phyloP scores from a whole-genome alignment of 345 rosid genomes.

The Camelina neglecta region DNA sequence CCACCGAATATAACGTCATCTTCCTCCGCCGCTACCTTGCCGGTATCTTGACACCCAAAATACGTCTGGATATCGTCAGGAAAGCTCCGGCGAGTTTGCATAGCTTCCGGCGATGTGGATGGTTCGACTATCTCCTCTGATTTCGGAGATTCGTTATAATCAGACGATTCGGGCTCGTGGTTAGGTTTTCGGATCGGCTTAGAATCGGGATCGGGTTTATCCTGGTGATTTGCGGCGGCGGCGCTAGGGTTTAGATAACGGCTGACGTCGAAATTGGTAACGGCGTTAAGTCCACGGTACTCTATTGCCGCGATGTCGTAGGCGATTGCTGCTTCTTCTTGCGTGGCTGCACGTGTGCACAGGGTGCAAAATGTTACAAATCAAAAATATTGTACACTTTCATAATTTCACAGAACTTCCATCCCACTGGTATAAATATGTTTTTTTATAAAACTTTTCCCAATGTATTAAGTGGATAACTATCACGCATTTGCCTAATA shows the following conservation, averaged over 20 bases:
- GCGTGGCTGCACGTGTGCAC: constrained; percentile 67
- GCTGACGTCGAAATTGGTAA: constrained; percentile 89
- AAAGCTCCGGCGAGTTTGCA: constrained; percentile 57
- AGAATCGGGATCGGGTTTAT: not conserved
- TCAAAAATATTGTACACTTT: not conserved
- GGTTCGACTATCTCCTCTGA: constrained; percentile 72
- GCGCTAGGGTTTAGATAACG: constrained; percentile 50
- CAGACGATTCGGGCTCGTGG: constrained; percentile 12
- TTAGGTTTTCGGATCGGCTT: not conserved
- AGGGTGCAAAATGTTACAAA: not conserved
- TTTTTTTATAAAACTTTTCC: not conserved
- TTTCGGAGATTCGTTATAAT: constrained; percentile 42
- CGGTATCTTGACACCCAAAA: constrained; percentile 66
- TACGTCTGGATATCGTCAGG: constrained; percentile 81
- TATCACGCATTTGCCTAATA: constrained; percentile 18
- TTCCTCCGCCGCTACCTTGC: constrained; percentile 52
- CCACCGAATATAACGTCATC: constrained; percentile 64
- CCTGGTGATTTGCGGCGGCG: constrained; percentile 19
- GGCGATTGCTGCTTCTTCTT: constrained; percentile 95
- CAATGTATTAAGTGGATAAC: not conserved
- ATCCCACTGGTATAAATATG: constrained; percentile 4
- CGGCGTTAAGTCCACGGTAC: constrained; percentile 93
- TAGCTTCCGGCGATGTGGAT: constrained; percentile 44
- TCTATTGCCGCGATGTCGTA: constrained; percentile 95
- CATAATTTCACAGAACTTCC: not conserved